Base-by-base conservation (phyloP, 1,284 basidiomycete species). In the Apiotrichum gamsii region DNA sequence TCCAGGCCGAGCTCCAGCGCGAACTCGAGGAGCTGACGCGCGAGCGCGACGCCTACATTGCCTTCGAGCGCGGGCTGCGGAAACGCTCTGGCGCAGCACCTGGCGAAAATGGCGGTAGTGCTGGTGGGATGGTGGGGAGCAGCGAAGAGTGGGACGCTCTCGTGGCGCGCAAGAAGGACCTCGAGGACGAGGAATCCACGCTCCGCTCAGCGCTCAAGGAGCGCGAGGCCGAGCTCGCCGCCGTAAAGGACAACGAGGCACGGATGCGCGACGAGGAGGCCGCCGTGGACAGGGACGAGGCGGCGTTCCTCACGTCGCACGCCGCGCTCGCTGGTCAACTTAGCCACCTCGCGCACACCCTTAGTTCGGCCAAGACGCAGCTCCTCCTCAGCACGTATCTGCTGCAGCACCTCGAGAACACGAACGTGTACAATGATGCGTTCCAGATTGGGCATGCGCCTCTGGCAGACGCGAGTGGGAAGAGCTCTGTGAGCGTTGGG, bases 341-440 rank as follows among this genome's bases (percentile, higher is more conserved):
- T 13, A 45, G 41, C 4, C 51, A 54, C 25, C 60, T 64, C 8
- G 25, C 47, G 3, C 32, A 54, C 21, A 45, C 49, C 19, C 57
- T 64, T 13, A 43, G 49, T 15, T 59, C 60, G 2, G 59, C 64
- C 25, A 54, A 64, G 43, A 72, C 70, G 5, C 61, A 65, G 30
- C 62, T 68, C 10, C 55, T 71, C 4, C 59, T 73, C 24, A 67
- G 68, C 40, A 72, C 45, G 38, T 62, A 49, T 49, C 72, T 69
- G 51, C 57, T 73, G 3, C 43, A 57, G 19, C 63, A 90, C 61
- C 78, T 99, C 8, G 87, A 94, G 64, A 78, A 84, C 36, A 93
- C 93, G 4, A 98, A 98, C 66, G 95, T 98, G 23, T 98, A 96
- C 74, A 94, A 94, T 57, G 95, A 98, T 64, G 91, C 91, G 0